A percentile compares a stretch with the other conserved stretches of the same genome.
phyloP scores from a whole-genome alignment of 78 protist genomes.

The Monosiga brevicollis region DNA sequence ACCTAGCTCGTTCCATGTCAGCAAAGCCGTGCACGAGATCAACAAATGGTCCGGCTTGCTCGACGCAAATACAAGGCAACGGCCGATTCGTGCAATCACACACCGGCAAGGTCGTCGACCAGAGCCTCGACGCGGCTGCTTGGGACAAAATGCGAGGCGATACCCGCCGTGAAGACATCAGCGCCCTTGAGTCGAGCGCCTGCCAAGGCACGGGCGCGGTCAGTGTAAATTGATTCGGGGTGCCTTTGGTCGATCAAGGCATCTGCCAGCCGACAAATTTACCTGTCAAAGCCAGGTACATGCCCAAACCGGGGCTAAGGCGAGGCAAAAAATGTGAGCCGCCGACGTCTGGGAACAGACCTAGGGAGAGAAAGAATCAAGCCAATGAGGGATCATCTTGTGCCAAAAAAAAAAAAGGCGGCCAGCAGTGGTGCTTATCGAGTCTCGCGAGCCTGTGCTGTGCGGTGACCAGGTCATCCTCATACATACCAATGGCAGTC shows the following conservation, averaged over 20 bases:
- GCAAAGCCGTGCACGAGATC: not conserved
- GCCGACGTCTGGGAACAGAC: constrained; percentile 61
- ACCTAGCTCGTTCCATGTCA: not conserved
- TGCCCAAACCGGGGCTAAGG: constrained; percentile 19
- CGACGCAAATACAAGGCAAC: not conserved
- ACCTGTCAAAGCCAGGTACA: constrained; percentile 62
- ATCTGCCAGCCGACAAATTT: not conserved
- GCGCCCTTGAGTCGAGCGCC: constrained; percentile 15
- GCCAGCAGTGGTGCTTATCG: no score
- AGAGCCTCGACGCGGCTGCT: not conserved
- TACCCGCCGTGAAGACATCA: constrained; percentile 15
- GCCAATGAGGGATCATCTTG: no score
- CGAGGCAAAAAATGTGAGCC: constrained; percentile 12
- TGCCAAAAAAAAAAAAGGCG: no score
- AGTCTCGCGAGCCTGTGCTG: no score
- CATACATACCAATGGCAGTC: not conserved
- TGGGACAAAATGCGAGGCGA: constrained; percentile 27
- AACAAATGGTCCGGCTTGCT: not conserved
- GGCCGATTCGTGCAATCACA: not conserved
- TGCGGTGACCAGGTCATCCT: no score
- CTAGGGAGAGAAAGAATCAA: not conserved
- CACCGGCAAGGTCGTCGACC: not conserved
- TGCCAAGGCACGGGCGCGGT: not conserved
- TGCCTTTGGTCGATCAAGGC: not conserved
- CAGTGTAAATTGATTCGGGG: not conserved